phyloP scores from a whole-genome alignment of 2,329 filamentous ascomycete genomes.

The Orbilia javanica region DNA sequence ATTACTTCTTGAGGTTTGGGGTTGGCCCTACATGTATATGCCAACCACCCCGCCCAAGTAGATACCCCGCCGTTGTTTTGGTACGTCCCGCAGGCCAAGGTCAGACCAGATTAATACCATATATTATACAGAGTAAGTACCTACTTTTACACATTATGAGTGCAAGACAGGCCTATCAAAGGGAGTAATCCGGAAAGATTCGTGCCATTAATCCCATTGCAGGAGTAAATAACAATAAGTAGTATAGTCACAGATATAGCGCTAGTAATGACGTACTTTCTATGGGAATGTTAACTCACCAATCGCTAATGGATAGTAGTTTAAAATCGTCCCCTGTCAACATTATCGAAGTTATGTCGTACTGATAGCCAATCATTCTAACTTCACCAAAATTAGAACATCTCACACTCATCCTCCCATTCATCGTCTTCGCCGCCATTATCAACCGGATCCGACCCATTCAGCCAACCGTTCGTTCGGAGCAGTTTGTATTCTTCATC shows the following conservation, averaged over 20 bases:
- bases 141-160: no score
- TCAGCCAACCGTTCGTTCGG: not conserved
- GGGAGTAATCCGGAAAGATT: no score
- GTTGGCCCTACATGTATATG: slow-evolving; percentile 28
- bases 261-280: not conserved
- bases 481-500: not conserved
- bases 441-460: not conserved
- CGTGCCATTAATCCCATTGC: not conserved
- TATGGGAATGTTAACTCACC: not conserved
- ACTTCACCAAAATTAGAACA: not conserved
- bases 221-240: not conserved
- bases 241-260: not conserved
- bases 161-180: no score
- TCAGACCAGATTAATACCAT: no score
- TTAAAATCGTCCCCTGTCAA: not conserved
- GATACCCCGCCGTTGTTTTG: not conserved
- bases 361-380: not conserved
- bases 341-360: not conserved
- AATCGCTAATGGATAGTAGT: not conserved
- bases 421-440: not conserved
- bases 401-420: not conserved
- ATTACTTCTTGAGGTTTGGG: not conserved
- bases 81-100: no score
- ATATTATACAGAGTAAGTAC: no score
- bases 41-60: not conserved